Base-by-base conservation (phyloP, 768 basidiomycete species). In the Phanerodontia chrysosporium region DNA sequence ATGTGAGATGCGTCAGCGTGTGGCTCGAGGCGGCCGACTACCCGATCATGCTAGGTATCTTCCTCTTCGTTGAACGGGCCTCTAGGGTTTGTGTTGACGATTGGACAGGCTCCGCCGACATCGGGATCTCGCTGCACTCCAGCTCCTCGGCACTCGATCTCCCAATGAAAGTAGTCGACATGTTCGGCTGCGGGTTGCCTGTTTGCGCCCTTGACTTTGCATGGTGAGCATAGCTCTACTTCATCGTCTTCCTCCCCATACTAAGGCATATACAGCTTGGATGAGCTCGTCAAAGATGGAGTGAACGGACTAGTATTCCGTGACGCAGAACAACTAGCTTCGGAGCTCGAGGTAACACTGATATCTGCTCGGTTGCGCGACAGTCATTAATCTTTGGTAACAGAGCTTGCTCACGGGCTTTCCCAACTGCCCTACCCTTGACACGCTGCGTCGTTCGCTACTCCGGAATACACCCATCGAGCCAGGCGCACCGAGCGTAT, bases 141-240 rank as follows among this genome's bases (percentile, higher is more conserved):
- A 95, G 92, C 70, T 93, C 92, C 0, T 95, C 92, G 1, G 89
- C 83, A 1, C 74, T 95, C 58, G 97, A 99, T 73, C 76, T 99
- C 56, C 97, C 97, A 2, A 99, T 99, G 97, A 99, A 99, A 72
- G 86, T 99, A 4, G 94, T 99, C 7, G 97, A 99, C 71, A 98
- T 98, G 96, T 98, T 98, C 75, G 97, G 97, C 3, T 98, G 95
- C 65, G 89, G 89, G 4, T 77, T 98, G 57, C 96, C 96, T 0
- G 97, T 98, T 8, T 90, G 95, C 61, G 95, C 97, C 0, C 79
- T 94, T 2, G 79, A 86, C 51, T 99, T 96, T 68, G 74, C 79
- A 44, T 96, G 92, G 95, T 95, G 61, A n/a, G 83, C 65, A 13
- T 52, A 30, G 62, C 57, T 49, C 48, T 52, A 30, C 55, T 55